phyloP scores from a whole-genome alignment of 192 early-diverging fungal genomes.

The Bifiguratus adelaidae region DNA sequence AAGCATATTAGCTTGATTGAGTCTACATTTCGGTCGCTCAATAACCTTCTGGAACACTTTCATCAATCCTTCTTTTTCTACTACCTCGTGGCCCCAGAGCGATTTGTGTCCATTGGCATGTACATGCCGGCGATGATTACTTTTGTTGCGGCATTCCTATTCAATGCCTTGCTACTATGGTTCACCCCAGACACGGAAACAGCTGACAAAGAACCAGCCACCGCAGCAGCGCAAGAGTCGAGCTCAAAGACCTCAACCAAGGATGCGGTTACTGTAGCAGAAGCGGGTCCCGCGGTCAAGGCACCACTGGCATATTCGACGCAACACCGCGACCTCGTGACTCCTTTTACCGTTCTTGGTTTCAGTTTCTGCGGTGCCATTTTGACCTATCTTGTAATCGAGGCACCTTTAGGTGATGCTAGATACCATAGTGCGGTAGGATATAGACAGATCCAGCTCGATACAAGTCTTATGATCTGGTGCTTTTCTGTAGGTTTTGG shows the following conservation, averaged over 20 bases:
- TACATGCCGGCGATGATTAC: conserved; percentile 82
- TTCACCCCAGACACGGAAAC: conserved; percentile 7
- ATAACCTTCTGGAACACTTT: conserved; percentile 87
- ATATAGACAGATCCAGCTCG: too few relatives aligned
- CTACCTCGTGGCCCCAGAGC: conserved; percentile 64
- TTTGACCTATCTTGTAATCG: conserved; percentile 17
- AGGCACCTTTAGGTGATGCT: conserved; percentile 4
- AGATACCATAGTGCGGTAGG: too few relatives aligned
- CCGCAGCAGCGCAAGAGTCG: neutral
- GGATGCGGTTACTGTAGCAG: neutral
- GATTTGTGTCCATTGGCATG: conserved; percentile 79
- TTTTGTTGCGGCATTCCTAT: conserved; percentile 33
- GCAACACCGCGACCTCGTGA: conserved; percentile 7
- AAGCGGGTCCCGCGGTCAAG: too few relatives aligned
- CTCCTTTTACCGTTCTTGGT: conserved; percentile 15
- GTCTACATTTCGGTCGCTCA: conserved; percentile 71
- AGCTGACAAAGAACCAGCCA: conserved; percentile 1
- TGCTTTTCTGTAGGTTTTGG: too few relatives aligned
- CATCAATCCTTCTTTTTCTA: conserved; percentile 98
- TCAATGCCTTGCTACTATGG: too few relatives aligned
- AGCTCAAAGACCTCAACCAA: neutral
- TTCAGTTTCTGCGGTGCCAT: too few relatives aligned
- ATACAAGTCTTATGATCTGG: too few relatives aligned
- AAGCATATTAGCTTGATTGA: conserved; percentile 51
- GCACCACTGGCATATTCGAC: conserved; percentile 13